phyloP scores from a whole-genome alignment of 2,329 filamentous ascomycete species.

The Parastagonospora avenae region DNA sequence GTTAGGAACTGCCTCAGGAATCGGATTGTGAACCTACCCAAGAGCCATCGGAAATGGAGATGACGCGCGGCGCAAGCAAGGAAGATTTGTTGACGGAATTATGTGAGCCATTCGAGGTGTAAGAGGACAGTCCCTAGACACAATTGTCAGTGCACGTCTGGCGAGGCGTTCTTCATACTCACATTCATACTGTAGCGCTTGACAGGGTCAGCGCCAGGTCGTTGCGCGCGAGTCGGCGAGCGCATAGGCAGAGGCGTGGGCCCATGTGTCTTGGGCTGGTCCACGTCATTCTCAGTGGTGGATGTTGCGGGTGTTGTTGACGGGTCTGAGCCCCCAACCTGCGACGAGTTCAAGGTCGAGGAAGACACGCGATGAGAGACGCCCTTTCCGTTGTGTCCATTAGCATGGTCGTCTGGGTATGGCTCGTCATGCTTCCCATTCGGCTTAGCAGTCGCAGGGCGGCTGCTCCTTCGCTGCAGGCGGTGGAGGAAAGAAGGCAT shows the following conservation, averaged over 20 bases:
- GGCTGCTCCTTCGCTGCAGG: constrained; percentile 73
- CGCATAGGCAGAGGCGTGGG: constrained; percentile 47
- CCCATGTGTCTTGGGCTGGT: constrained; percentile 62
- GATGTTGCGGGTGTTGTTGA: constrained; percentile 68
- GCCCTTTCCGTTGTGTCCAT: constrained; percentile 30
- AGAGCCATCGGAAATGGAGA: constrained; percentile 79
- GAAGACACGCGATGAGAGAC: constrained; percentile 63
- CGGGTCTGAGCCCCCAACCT: constrained; percentile 71
- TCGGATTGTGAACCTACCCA: constrained; percentile 67
- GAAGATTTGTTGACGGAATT: constrained; percentile 66
- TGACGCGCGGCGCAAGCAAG: constrained; percentile 78
- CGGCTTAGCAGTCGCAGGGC: constrained; percentile 66
- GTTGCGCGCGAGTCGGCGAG: constrained; percentile 46
- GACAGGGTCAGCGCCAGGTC: constrained; percentile 38
- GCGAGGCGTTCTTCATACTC: constrained; percentile 7
- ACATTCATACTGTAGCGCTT: constrained; percentile 64
- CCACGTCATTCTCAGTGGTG: constrained; percentile 71
- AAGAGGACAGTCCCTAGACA: constrained; percentile 58
- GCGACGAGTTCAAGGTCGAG: constrained; percentile 63
- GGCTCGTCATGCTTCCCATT: constrained; percentile 16
- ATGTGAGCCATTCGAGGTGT: constrained; percentile 54
- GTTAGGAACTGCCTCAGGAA: constrained; percentile 1
- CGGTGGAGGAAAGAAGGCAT: constrained; percentile 73
- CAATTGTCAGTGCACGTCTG: constrained; percentile 3
- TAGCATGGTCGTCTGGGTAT: constrained; percentile 19